These are phyloP conservation scores for Croton setiger DNA, from an alignment of 441 rosid species.

Conservation along the genomic window DNA sequence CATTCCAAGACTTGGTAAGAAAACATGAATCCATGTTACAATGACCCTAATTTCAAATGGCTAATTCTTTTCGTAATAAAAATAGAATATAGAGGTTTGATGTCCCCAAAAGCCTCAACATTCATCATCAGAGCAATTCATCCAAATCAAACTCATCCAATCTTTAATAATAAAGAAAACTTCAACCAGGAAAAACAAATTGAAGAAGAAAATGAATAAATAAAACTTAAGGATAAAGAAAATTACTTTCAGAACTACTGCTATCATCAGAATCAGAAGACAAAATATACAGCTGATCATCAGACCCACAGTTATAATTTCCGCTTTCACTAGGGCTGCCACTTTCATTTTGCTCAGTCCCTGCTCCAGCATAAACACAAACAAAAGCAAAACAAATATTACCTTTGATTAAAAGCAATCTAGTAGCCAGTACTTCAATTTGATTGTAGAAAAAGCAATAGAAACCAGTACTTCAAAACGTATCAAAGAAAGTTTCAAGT, in stretches of 20 bases:
- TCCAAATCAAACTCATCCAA: neutral
- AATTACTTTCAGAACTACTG: conserved; percentile 31
- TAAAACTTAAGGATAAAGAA: neutral
- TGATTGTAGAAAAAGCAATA: neutral
- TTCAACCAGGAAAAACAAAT: neutral
- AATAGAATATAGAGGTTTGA: too few species aligned
- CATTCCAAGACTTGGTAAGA: neutral
- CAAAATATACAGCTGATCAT: conserved; percentile 28
- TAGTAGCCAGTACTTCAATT: neutral
- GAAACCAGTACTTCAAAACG: neutral
- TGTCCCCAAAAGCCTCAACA: neutral
- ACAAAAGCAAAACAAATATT: too few species aligned
- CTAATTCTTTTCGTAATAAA: too few species aligned
- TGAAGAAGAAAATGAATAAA: neutral
- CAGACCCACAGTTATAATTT: conserved; percentile 19
- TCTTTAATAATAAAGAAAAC: conserved; percentile 7
- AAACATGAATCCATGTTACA: neutral
- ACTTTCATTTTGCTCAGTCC: conserved; percentile 11
- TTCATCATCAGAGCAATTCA: neutral
- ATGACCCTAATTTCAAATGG: neutral
- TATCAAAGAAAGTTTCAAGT: neutral
- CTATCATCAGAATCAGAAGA: conserved; percentile 38
- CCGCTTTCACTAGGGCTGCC: conserved; percentile 22
- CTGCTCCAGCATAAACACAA: conserved; percentile 16
- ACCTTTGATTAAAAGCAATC: neutral